Base-by-base conservation (phyloP, 2,329 filamentous ascomycete genomes). In the Aspergillus viridinutans region DNA sequence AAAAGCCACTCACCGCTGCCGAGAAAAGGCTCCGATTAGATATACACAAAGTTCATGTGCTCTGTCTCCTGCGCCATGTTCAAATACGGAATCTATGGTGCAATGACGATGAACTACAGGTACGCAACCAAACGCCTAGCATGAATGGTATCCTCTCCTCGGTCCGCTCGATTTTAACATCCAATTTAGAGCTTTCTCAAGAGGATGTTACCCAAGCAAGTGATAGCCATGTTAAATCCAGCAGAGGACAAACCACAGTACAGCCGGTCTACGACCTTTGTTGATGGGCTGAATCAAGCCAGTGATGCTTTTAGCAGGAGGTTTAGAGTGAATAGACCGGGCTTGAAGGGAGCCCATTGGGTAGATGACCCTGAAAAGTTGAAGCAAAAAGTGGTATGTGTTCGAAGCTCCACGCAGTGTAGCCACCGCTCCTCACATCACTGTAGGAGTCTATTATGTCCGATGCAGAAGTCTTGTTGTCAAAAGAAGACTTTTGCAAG, bases 21-120 rank as follows among this genome's bases (percentile, higher is more conserved):
- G 86, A 88, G 60, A 85, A 81, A 60, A 81, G 79, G 49, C 69
- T 81, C 29, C 85, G 92, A 21, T 71, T 94, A 29, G 83, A 90
- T 52, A 81, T 92, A n/a, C 94, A 99, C 73, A 96, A 93, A 73
- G 80, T 86, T 59, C 92, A 99, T 74, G 63, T 97, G 0, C 76
- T 97, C 14, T 96, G 90, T 69, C 80, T 99, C 1, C 74, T 99
- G 17, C 85, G 86, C 9, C 90, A 97, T 72, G 82, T 87, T 17
- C 83, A 89, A 62, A 80, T 85, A 56, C 85, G 92, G 55, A 99
- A 97, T 69, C 79, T 83, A 54, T 97, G 93, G 91, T 97, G 92
- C 75, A 96, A 96, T 67, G 88, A 93, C 68, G 66, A 77, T 14
- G 75, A 81, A 56, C 83, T 90, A 8, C 90, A 96, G 69, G 81